A percentile compares a stretch with the other conserved stretches of the same genome.
These are phyloP conservation scores for Lasiosphaeris hirsuta DNA, from an alignment of 495 filamentous ascomycete species.

Conservation along the genomic window DNA sequence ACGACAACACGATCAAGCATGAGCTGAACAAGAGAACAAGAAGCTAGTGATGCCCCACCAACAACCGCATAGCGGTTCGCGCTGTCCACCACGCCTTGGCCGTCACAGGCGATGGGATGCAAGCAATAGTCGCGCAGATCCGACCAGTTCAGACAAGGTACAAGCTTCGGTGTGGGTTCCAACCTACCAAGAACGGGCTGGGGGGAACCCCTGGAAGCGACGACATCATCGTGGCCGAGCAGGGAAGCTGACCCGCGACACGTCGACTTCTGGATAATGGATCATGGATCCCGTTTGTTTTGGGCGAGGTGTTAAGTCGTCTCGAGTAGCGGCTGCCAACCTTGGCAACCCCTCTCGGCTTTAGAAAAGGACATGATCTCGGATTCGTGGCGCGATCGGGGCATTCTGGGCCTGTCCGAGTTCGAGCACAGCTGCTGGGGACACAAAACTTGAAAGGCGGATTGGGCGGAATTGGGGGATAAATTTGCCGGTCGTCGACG, in stretches of 20 bases:
- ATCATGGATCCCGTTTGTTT: too few species aligned
- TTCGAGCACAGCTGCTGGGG: background rate
- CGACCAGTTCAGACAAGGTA: background rate
- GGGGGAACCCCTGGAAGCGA: background rate
- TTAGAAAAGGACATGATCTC: too few species aligned
- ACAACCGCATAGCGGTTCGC: too few species aligned
- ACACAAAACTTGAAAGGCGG: conserved; percentile 8
- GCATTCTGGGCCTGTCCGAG: too few species aligned
- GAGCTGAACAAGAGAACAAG: too few species aligned
- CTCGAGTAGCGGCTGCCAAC: too few species aligned
- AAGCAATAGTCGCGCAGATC: background rate
- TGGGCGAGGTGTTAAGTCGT: too few species aligned
- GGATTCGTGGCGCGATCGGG: too few species aligned
- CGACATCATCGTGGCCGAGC: conserved; percentile 17
- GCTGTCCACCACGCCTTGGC: background rate
- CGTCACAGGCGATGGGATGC: background rate
- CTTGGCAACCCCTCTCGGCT: too few species aligned
- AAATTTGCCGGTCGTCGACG: conserved; percentile 1
- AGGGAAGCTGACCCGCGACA: conserved; percentile 1
- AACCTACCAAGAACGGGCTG: background rate
- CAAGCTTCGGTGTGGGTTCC: background rate
- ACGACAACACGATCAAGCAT: background rate
- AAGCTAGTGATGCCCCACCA: too few species aligned
- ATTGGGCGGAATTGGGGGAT: background rate
- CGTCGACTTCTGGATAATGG: background rate